phyloP scores from a whole-genome alignment of 2,329 filamentous ascomycete species.

The Aureobasidium musti region DNA sequence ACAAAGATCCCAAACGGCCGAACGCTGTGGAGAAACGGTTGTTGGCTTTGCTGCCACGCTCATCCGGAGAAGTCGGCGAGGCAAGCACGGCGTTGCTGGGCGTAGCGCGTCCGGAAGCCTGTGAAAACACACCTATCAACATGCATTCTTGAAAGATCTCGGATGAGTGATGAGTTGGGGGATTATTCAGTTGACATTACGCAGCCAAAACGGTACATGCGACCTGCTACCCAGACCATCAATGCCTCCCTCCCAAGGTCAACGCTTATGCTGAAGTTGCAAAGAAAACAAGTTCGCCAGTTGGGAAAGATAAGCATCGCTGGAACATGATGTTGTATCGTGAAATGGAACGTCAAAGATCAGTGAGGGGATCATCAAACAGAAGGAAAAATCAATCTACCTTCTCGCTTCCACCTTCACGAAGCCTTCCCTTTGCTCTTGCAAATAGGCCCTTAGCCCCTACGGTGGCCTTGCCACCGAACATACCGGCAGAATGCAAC shows the following conservation, averaged over 20 bases:
- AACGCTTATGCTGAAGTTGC: constrained; percentile 27
- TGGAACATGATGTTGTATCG: constrained; percentile 7
- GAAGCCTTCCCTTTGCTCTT: constrained; percentile 84
- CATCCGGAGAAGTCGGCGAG: constrained; percentile 14
- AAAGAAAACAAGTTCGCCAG: constrained; percentile 14
- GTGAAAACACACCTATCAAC: constrained; percentile 26
- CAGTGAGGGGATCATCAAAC: constrained; percentile 35
- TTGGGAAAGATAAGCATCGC: constrained; percentile 4
- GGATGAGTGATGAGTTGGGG: constrained; percentile 8
- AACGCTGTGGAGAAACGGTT: constrained; percentile 27
- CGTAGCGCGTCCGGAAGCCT: constrained; percentile 24
- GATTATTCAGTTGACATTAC: constrained; percentile 28
- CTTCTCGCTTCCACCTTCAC: constrained; percentile 70
- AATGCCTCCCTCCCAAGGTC: constrained; percentile 28
- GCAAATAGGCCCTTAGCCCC: constrained; percentile 89
- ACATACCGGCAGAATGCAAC: constrained; percentile 74
- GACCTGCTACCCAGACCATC: constrained; percentile 18
- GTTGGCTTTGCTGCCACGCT: constrained; percentile 29
- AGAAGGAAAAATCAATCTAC: constrained; percentile 70
- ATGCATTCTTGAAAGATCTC: constrained; percentile 26
- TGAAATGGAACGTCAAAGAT: constrained; percentile 9
- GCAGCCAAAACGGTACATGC: constrained; percentile 27
- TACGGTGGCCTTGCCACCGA: constrained; percentile 69
- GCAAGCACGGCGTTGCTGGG: constrained; percentile 25
- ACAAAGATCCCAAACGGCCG: constrained; percentile 18